Base-by-base conservation (phyloP, 1,139 yeast species). In the Kodamaea alishanica region DNA sequence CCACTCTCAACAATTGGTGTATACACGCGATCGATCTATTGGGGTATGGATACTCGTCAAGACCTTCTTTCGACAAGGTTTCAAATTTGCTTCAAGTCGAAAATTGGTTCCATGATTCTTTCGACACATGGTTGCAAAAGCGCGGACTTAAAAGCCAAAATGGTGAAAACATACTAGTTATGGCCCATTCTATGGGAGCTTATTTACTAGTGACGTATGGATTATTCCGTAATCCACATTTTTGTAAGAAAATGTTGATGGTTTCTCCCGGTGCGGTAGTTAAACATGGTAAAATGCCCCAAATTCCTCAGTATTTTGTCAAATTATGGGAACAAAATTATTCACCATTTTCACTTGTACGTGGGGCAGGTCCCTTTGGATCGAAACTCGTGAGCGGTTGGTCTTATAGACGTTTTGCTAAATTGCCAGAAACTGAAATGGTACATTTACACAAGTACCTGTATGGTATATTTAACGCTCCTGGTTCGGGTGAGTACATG, bases 401-500 rank as follows among this genome's bases (percentile, higher is more conserved):
- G 94, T 73, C 86, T 3, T 71, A 73, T 9, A 63, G 90, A 45
- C 60, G 92, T 38, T 82, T 83, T 56, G 75, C 82, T 22, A 72
- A 75, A 28, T 55, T 79, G 23, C 51, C 60, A 0, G 39, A 52
- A n/a, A 50, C 51, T 6, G 46, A 48, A 24, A 48, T 54, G n/a
- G 81, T 74, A 42, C 65, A 69, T 35, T 60, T 84, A 42, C 94
- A 84, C 52, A 70, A 69, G 48, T 84, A 84, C 52, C 67, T 87
- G 0, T 84, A 84, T 54, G 77, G 79, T 2, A 83, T 84, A 7
- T 84, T 84, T 59, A 83, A 79, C 51, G 75, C 80, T 22, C 75
- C 70, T 3, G 94, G 92, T 0, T 79, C 84, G 1, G 92, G 92
- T 4, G 94, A 84, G 56, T 84, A 84, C 55, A 75, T 83, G 76